Base-by-base conservation (phyloP, 139 green algal genomes). In the Auxenochlorella protothecoides region DNA sequence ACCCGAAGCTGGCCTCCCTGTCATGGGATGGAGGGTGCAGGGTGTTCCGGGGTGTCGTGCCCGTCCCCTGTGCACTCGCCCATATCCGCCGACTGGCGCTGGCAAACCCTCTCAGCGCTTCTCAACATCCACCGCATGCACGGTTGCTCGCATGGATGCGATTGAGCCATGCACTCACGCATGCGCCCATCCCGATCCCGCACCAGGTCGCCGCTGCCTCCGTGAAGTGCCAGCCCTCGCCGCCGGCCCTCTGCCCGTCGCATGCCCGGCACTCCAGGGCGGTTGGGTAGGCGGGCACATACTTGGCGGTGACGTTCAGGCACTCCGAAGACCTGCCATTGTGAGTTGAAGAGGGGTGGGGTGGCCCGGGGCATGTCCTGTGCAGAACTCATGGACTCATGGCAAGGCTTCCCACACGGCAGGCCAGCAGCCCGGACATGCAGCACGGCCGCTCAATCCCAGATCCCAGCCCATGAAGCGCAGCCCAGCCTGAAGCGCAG, bases 221-320 rank as follows among this genome's bases (percentile, higher is more conserved):
- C 2, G 68, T 78, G 0, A 84, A 7, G 16, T 76, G n/a, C 80
- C 74, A 72, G n/a, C 74, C 71, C n/a, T 44, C 13, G 6, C 27
- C 27, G 27, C 27, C 27, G 27, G 27, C 27, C 27, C 27, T 44
- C 27, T 57, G 14, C 5, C 53, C 76, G 13, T 76, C 66, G 71
- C 73, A 82, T 59, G 10, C 56, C n/a, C 73, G 27, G 62, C 78
- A 87, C 4, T 56, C 53, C 2, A 88, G 66, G 3, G 71, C 66
- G 0, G 76, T 85, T 12, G 79, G 87, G 74, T 88, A 86, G 6
- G 84, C 74, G 4, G 84, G 84, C 5, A 89, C 74, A 68, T 82
- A 93, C 6, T 60, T 66, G 10, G 80, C 81, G 11, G 82, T 83
- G 27, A 80, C 72, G 55, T 80, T 74, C 7, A 83, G 63, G 74